These are phyloP conservation scores for Ambrosia trifida DNA, from an alignment of 129 eudicot species.

Conservation along the genomic window DNA sequence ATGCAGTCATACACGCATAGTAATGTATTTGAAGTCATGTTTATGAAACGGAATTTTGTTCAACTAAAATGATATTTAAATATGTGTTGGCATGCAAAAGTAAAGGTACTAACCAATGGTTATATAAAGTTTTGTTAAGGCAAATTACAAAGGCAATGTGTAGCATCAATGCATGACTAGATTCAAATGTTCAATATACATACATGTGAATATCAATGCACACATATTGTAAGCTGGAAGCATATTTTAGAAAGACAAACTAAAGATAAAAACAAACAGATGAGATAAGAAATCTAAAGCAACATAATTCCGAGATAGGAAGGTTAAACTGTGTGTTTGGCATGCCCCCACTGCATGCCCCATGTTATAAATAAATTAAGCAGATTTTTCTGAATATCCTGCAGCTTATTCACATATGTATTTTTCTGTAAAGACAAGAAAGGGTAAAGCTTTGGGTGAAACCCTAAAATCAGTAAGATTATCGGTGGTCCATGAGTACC, in stretches of 20 bases:
- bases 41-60: no score
- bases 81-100: no score
- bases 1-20: no score
- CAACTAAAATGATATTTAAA: no score
- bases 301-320: conserved; percentile 33
- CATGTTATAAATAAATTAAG: conserved; percentile 2
- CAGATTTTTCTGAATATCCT: background rate
- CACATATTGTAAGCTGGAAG: conserved; percentile 17
- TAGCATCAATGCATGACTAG: background rate
- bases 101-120: background rate
- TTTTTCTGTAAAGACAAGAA: conserved; percentile 40
- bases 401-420: conserved; percentile 19
- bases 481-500: conserved; percentile 76
- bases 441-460: conserved; percentile 73
- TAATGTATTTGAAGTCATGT: no score
- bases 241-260: conserved; percentile 22
- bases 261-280: conserved; percentile 31
- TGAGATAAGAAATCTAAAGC: conserved; percentile 34
- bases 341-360: conserved; percentile 34
- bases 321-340: conserved; percentile 39
- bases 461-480: conserved; percentile 68
- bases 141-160: background rate
- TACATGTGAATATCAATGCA: background rate
- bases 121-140: no score
- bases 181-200: conserved; percentile 5